phyloP scores from a whole-genome alignment of 1,284 basidiomycete genomes.

The Malassezia caprae region DNA sequence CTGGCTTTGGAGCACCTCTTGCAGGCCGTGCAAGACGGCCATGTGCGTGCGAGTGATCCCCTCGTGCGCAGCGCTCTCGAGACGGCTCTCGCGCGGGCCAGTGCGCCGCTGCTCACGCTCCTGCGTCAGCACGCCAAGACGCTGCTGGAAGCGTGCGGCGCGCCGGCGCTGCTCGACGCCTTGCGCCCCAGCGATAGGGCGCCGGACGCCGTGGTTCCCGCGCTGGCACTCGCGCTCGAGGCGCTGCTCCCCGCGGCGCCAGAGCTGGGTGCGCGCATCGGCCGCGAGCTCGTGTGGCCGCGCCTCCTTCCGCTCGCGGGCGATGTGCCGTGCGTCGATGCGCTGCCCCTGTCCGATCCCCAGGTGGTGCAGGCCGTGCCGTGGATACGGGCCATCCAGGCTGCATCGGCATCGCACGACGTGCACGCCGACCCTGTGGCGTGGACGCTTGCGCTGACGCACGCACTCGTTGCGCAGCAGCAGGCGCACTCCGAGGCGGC shows the following conservation, averaged over 20 bases:
- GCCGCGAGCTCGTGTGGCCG: constrained; percentile 21
- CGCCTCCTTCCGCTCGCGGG: constrained; percentile 6
- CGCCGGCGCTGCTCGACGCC: constrained; percentile 18
- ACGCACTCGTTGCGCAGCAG: not conserved
- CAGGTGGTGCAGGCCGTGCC: not conserved
- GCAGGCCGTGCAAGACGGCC: constrained; percentile 18
- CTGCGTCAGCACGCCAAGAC: constrained; percentile 3
- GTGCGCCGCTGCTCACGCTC: constrained; percentile 20
- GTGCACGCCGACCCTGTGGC: not conserved
- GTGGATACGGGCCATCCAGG: too few species aligned
- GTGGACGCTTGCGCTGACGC: not conserved
- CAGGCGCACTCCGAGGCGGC: not conserved
- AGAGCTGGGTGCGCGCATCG: constrained; percentile 15
- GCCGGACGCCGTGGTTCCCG: constrained; percentile 5
- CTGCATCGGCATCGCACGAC: not conserved
- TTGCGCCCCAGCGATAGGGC: constrained; percentile 13
- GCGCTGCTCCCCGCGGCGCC: constrained; percentile 15
- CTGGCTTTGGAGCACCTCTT: constrained; percentile 29
- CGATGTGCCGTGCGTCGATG: not conserved
- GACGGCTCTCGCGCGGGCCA: constrained; percentile 24
- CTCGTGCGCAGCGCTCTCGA: constrained; percentile 34
- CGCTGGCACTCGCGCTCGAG: constrained; percentile 12
- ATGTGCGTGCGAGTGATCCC: constrained; percentile 21
- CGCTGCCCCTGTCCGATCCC: not conserved
- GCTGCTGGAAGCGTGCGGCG: constrained; percentile 22